Evolutionary conservation across 129 eudicot genomes (phyloP).

Genomic region (Calendula officinalis): DNA sequence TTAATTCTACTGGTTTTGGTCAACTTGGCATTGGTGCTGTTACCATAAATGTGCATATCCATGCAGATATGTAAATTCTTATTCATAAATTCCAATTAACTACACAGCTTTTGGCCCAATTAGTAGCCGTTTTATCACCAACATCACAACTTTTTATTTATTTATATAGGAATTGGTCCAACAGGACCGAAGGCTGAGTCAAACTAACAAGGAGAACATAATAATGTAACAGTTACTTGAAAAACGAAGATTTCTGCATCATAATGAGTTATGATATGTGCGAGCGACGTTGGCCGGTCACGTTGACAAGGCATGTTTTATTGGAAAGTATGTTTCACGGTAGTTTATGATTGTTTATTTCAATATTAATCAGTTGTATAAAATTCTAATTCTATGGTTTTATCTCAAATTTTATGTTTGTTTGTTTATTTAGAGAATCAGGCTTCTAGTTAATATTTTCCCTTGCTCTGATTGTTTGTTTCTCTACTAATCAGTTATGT

Average conservation of each 20-base stretch:
- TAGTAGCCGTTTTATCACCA: constrained; percentile 5
- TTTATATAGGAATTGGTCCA: constrained; percentile 42
- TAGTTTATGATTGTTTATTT: no score
- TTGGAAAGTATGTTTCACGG: no score
- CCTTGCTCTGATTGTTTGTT: no score
- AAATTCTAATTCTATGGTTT: no score
- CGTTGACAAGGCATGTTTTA: no score
- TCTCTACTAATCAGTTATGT: no score
- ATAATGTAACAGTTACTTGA: constrained; percentile 30
- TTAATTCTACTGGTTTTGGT: constrained; percentile 46
- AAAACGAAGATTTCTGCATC: constrained; percentile 35
- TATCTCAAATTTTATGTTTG: not conserved
- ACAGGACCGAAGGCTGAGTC: constrained; percentile 60
- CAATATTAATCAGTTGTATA: no score
- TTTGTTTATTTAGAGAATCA: no score
- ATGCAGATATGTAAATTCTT: constrained; percentile 84
- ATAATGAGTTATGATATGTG: no score
- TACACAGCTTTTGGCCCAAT: not conserved
- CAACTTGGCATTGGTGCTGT: constrained; percentile 59
- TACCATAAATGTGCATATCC: constrained; percentile 88
- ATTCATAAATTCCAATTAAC: no score
- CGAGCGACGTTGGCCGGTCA: no score
- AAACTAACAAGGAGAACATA: constrained; percentile 43
- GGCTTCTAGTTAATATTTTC: no score
- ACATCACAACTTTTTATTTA: constrained; percentile 5